These are phyloP conservation scores for Rhizopogon hawkerae DNA, from an alignment of 1,284 basidiomycete genomes.

Conservation along the genomic window DNA sequence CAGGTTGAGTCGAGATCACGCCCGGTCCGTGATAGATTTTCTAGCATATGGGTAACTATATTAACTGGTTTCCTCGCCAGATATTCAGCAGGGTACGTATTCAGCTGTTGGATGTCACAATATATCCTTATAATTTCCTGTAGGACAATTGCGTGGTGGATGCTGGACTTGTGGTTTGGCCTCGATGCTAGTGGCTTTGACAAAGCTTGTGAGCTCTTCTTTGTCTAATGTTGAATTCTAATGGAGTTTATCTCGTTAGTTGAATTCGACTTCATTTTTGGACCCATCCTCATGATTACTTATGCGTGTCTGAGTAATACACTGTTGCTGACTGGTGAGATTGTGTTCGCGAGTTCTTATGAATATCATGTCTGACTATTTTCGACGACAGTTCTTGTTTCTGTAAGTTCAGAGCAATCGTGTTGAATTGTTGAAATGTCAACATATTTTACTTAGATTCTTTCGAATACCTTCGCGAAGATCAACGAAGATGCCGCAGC, in stretches of 20 bases:
- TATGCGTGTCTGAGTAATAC: constrained; percentile 88
- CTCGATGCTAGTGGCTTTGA: constrained; percentile 82
- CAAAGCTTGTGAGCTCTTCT: constrained; percentile 51
- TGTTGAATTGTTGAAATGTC: neutral
- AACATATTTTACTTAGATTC: constrained; percentile 46
- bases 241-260: constrained; percentile 30
- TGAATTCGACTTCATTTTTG: constrained; percentile 75
- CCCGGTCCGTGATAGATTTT: constrained; percentile 16
- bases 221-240: neutral
- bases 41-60: neutral
- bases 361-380: constrained; percentile 1
- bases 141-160: constrained; percentile 81
- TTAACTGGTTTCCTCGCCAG: constrained; percentile 10
- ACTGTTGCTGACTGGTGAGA: constrained; percentile 65
- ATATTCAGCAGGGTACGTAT: constrained; percentile 35
- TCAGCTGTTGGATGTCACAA: neutral
- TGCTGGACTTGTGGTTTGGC: constrained; percentile 86
- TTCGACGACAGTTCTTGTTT: constrained; percentile 56
- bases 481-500: constrained; percentile 89
- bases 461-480: constrained; percentile 88
- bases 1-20: constrained; percentile 53
- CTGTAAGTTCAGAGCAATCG: constrained; percentile 39
- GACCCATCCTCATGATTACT: constrained; percentile 79
- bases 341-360: constrained; percentile 3
- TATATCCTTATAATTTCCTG: constrained; percentile 10